A percentile compares a stretch with the other conserved stretches of the same genome.
Conservation (phyloP, 2,329 filamentous ascomycete genomes). For the Fusarium sp. region DNA sequence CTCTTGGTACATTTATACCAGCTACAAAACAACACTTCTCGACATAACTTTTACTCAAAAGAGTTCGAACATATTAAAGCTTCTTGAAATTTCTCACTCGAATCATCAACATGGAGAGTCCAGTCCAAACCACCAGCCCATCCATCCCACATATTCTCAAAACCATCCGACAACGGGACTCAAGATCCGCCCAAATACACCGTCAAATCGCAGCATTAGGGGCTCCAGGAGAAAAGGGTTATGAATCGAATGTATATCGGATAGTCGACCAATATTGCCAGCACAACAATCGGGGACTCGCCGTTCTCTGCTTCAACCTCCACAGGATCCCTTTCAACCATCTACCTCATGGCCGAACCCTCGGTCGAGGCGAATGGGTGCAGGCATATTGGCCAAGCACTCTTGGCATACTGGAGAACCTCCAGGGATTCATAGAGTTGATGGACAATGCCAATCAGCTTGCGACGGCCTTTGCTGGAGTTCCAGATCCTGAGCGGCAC, state of each 20-base stretch:
- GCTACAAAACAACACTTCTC: background rate
- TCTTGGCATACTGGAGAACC: background rate
- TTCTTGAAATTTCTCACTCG: background rate
- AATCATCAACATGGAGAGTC: background rate
- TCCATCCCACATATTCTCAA: background rate
- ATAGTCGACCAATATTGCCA: background rate
- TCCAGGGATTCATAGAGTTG: conserved; percentile 18
- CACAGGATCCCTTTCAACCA: background rate
- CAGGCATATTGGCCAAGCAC: background rate
- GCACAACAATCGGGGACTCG: background rate
- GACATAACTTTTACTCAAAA: background rate
- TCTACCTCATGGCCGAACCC: background rate
- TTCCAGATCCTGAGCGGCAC: background rate
- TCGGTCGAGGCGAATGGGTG: background rate
- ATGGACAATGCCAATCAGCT: conserved; percentile 9
- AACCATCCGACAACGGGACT: background rate
- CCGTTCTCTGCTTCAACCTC: background rate
- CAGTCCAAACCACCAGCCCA: background rate
- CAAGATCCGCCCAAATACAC: background rate
- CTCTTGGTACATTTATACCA: background rate
- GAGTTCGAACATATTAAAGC: background rate
- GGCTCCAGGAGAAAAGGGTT: background rate
- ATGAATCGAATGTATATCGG: too few species aligned
- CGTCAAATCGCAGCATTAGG: background rate
- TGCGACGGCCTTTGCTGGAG: background rate